Evolutionary conservation across 208 protist genomes (phyloP).

Genomic region (Leishmania guyanensis): DNA sequence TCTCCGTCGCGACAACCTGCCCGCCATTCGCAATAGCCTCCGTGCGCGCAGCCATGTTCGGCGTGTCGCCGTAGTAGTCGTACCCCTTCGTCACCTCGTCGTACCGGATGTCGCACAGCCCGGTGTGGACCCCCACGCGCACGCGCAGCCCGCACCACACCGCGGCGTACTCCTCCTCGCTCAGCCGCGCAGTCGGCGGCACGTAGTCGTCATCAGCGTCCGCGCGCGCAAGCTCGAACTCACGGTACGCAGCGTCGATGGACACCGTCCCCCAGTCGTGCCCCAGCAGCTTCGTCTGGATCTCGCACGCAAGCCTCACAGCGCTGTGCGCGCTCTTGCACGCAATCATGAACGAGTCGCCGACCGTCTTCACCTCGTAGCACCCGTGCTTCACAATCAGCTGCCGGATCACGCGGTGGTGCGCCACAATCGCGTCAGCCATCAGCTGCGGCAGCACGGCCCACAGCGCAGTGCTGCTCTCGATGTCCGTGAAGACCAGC

Average conservation of each 20-base stretch:
- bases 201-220: conserved; percentile 20
- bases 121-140: conserved; percentile 62
- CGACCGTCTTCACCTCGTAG: conserved; percentile 90
- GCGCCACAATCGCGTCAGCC: conserved; percentile 59
- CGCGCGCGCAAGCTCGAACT: conserved; percentile 38
- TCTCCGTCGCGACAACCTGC: conserved; percentile 62
- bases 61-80: conserved; percentile 29
- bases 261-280: conserved; percentile 51
- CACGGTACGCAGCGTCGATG: conserved; percentile 51
- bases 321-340: conserved; percentile 48
- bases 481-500: conserved; percentile 80
- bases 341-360: conserved; percentile 87
- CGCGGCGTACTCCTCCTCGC: conserved; percentile 31
- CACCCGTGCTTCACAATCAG: conserved; percentile 62
- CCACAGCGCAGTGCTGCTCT: conserved; percentile 85
- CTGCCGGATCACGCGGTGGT: conserved; percentile 69
- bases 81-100: conserved; percentile 59
- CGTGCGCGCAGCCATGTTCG: conserved; percentile 48
- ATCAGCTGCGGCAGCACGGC: conserved; percentile 48
- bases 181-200: conserved; percentile 35
- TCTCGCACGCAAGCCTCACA: conserved; percentile 45
- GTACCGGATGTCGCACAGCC: conserved; percentile 53
- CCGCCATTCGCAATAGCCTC: conserved; percentile 73
- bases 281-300: conserved; percentile 58
- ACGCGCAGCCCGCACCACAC: conserved; percentile 55